Evolutionary conservation across 129 eudicot species (phyloP).

Genomic region (Pseudognaphalium luteoalbum): DNA sequence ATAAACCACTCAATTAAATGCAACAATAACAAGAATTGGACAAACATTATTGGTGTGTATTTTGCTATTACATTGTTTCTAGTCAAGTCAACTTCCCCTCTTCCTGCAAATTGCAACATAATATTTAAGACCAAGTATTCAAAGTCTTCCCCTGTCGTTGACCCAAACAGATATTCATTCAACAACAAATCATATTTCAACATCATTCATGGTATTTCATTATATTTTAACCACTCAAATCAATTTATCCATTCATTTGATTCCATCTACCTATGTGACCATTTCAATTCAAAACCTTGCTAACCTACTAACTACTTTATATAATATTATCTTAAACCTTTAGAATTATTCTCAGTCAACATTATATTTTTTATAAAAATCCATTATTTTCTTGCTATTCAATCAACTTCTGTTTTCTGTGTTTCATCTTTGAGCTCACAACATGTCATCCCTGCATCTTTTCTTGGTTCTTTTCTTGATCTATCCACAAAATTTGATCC

Average conservation of each 20-base stretch:
- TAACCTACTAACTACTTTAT: background rate
- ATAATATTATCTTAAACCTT: background rate
- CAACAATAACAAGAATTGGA: no score
- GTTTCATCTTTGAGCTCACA: background rate
- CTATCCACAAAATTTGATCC: slow-evolving; percentile 27
- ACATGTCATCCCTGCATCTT: slow-evolving; percentile 23
- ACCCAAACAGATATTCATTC: slow-evolving; percentile 4
- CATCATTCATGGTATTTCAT: background rate
- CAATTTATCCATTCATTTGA: slow-evolving; percentile 4
- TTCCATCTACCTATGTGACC: slow-evolving; percentile 2
- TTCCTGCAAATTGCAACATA: background rate
- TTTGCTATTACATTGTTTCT: no score
- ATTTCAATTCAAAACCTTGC: slow-evolving; percentile 3
- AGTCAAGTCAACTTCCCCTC: background rate
- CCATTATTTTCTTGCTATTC: slow-evolving; percentile 14
- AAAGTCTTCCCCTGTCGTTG: slow-evolving; percentile 17
- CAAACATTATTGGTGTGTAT: no score
- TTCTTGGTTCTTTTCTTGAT: slow-evolving; percentile 32
- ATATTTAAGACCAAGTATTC: background rate
- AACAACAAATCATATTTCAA: background rate
- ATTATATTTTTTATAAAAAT: background rate
- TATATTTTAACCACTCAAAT: slow-evolving; percentile 14
- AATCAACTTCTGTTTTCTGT: slow-evolving; percentile 14
- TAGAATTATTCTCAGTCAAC: background rate
- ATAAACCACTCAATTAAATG: no score